A percentile compares a stretch with the other conserved stretches of the same genome.
Evolutionary conservation across 192 early-diverging fungal genomes (phyloP).

Genomic region (Coemansia sp.): DNA sequence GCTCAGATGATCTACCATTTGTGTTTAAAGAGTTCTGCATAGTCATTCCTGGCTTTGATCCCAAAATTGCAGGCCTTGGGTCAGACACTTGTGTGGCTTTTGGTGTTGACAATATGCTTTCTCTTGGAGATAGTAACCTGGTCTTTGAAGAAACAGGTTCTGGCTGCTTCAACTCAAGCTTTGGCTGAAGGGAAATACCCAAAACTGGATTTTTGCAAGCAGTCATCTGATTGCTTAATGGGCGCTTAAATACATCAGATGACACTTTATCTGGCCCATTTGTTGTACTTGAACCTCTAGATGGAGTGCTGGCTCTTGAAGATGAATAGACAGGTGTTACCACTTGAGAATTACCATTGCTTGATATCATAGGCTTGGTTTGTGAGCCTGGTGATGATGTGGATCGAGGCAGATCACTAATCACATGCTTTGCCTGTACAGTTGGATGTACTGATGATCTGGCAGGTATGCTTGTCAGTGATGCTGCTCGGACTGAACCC

Average conservation of each 20-base stretch:
- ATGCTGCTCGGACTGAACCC: too few relatives aligned
- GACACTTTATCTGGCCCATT: not conserved
- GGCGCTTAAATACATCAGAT: too few relatives aligned
- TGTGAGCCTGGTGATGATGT: not conserved
- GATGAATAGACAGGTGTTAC: not conserved
- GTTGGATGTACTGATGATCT: not conserved
- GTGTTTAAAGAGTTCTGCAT: too few relatives aligned
- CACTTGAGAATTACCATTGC: not conserved
- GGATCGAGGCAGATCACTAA: not conserved
- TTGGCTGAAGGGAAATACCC: too few relatives aligned
- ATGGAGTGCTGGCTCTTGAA: not conserved
- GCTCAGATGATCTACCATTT: not conserved
- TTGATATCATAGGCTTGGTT: not conserved
- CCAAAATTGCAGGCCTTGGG: too few relatives aligned
- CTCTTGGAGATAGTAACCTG: too few relatives aligned
- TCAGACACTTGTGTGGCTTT: not conserved
- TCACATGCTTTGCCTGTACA: too few relatives aligned
- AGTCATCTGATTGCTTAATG: too few relatives aligned
- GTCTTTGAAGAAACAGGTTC: too few relatives aligned
- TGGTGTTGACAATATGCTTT: not conserved
- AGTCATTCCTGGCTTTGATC: too few relatives aligned
- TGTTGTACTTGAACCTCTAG: not conserved
- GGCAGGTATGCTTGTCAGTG: not conserved
- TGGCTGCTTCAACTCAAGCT: too few relatives aligned
- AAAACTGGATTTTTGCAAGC: too few relatives aligned